Base-by-base conservation (phyloP, 768 basidiomycete species). In the Sarcodon sp. region DNA sequence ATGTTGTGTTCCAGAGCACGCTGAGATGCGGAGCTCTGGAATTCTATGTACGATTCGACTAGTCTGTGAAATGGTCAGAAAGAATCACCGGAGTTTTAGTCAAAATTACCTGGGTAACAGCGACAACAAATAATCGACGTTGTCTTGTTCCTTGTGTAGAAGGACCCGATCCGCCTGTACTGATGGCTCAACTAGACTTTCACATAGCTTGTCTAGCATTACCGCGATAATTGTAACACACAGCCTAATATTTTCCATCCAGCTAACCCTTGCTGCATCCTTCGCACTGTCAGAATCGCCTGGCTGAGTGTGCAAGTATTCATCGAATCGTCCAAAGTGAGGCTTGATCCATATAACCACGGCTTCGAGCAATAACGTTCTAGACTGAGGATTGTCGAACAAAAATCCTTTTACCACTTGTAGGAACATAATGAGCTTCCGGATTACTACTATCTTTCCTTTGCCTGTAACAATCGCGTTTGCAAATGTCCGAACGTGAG, bases 261-360 rank as follows among this genome's bases (percentile, higher is more conserved):
- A 97, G 46, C 70, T 73, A 21, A 94, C 74, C 7, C 87, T 76
- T n/a, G 84, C 81, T 7, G 74, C 68, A 59, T 96, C 90, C 41
- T 77, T 72, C 15, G 67, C 71, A 35, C 58, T 63, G 51, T 91
- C 86, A 2, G 76, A 66, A 53, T 93, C 91, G 47, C 71, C 78
- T 1, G 76, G 64, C 47, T 73, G 71, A 10, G 73, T 74, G 53
- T 80, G 75, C 15, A 70, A 59, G 54, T 79, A 85, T 63, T 93
- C 92, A 53, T 97, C 91, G 58, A 84, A 97, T 31, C 78, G 77
- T 21, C 93, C 93, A 57, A 98, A 88, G 61, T 93, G 83, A 1
- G 93, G 90, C 60, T 92, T 94, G 54, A 98, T 83, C 92, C 93
- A 97, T 16, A 83, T 76, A 8, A 92, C 81, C 27, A 97, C 79